Evolutionary conservation across 2,329 filamentous ascomycete species (phyloP).

Genomic region (Harringtonia aguacate): DNA sequence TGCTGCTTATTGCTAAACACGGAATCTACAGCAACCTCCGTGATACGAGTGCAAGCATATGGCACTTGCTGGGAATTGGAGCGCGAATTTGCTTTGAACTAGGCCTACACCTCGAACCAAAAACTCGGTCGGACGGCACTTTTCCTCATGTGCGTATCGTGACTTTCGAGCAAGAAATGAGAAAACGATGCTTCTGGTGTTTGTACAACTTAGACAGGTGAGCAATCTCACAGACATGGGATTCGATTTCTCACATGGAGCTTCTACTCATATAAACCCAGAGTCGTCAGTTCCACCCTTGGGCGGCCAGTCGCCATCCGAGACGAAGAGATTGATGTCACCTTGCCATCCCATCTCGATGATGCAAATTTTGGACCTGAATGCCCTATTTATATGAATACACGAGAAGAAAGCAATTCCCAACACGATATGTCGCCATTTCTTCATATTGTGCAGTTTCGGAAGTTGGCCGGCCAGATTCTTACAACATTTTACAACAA

Average conservation of each 20-base stretch:
- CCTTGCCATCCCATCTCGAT: conserved; percentile 5
- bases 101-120: conserved; percentile 5
- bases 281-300: conserved; percentile 6
- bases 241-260: too few species aligned
- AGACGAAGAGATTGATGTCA: conserved; percentile 9
- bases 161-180: conserved; percentile 5
- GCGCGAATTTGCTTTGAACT: conserved; percentile 7
- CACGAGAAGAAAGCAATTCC: too few species aligned
- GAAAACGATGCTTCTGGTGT: conserved; percentile 7
- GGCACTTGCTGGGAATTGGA: conserved; percentile 6
- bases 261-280: too few species aligned
- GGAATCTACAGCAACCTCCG: conserved; percentile 6
- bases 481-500: conserved; percentile 1
- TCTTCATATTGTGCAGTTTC: conserved; percentile 8
- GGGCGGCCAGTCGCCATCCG: conserved; percentile 5
- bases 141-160: not conserved
- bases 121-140: not conserved
- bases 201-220: conserved; percentile 9
- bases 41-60: conserved; percentile 7
- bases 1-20: conserved; percentile 7
- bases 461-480: conserved; percentile 4
- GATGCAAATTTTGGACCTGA: not conserved
- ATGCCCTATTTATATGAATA: too few species aligned
- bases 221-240: too few species aligned
- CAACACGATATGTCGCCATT: conserved; percentile 5